Evolutionary conservation across 2,329 filamentous ascomycete genomes (phyloP).

Genomic region (Aspergillus arachidicola): DNA sequence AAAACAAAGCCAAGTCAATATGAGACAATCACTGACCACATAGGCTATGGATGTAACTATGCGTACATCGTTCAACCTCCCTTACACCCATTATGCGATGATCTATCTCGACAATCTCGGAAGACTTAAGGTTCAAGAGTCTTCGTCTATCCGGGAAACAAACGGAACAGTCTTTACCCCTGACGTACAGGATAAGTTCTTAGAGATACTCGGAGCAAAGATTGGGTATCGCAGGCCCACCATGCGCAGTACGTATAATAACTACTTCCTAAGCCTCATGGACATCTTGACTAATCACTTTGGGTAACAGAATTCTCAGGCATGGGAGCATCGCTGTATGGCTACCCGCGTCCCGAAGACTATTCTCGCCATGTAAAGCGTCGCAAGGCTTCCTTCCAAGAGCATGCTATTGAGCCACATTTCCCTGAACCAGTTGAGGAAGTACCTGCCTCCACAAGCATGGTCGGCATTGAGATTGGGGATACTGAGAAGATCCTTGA

Average conservation of each 20-base stretch:
- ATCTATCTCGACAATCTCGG: slow-evolving; percentile 40
- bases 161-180: slow-evolving; percentile 35
- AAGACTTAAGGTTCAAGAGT: slow-evolving; percentile 36
- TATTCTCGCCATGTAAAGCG: slow-evolving; percentile 32
- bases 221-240: slow-evolving; percentile 32
- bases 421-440: slow-evolving; percentile 29
- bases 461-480: slow-evolving; percentile 40
- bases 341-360: slow-evolving; percentile 16
- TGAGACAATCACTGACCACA: background rate
- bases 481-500: slow-evolving; percentile 39
- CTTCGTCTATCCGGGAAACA: slow-evolving; percentile 35
- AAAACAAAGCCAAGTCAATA: background rate
- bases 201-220: slow-evolving; percentile 36
- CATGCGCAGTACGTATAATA: slow-evolving; percentile 29
- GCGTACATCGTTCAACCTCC: slow-evolving; percentile 30
- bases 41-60: slow-evolving; percentile 33
- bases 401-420: slow-evolving; percentile 21
- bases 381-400: slow-evolving; percentile 26
- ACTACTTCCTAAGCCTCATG: background rate
- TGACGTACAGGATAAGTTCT: slow-evolving; percentile 38
- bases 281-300: slow-evolving; percentile 4
- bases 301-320: slow-evolving; percentile 13
- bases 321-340: slow-evolving; percentile 21
- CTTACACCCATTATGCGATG: slow-evolving; percentile 39
- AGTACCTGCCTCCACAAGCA: slow-evolving; percentile 24